Base-by-base conservation (phyloP, 352 stramenopile species). In the Globisporangium acanthophoron region DNA sequence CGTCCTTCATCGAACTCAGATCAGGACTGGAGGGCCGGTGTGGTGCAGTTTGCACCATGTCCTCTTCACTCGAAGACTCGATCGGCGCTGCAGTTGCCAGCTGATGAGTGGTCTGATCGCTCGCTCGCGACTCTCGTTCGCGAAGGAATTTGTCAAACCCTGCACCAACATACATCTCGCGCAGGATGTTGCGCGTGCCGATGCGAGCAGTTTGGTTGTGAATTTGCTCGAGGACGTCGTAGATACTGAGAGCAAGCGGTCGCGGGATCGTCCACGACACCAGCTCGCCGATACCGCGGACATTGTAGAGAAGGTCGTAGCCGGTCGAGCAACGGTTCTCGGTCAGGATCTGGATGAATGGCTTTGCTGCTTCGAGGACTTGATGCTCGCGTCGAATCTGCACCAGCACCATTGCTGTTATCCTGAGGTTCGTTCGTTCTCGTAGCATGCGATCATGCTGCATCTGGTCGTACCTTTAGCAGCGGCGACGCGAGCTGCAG, bases 381-480 rank as follows among this genome's bases (percentile, higher is more conserved):
- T 75, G 54, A n/a, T 85, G 76, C 24, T 90, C 78, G 3, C 62
- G 68, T 18, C 76, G 73, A 58, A 87, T 85, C 75, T 86, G 20
- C 3, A 20, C n/a, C 1, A 31, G 31, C 20, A 29, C 21, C 33
- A 29, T 31, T 5, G 16, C 7, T 3, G 4, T 31, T 9, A 29
- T 27, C 29, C 13, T 35, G 48, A 53, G 48, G 8, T 21, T 39
- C 21, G 18, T 39, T 1, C 40, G 29, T 9, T 35, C 31, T 35
- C 31, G 31, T 35, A 11, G 35, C 11, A 5, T 40, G 35, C 9
- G 12, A 3, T 40, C 35, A 40, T 40, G 35, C 12, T 16, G 11
- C 12, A 16, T 12, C 35, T 15, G 35, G 0, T 15, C 27, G n/a
- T 62, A 83, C 78, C 75, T 86, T 88, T 1, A 74, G 27, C 1